phyloP scores from a whole-genome alignment of 2,329 filamentous ascomycete species.

The Ophiostoma tasmaniense region DNA sequence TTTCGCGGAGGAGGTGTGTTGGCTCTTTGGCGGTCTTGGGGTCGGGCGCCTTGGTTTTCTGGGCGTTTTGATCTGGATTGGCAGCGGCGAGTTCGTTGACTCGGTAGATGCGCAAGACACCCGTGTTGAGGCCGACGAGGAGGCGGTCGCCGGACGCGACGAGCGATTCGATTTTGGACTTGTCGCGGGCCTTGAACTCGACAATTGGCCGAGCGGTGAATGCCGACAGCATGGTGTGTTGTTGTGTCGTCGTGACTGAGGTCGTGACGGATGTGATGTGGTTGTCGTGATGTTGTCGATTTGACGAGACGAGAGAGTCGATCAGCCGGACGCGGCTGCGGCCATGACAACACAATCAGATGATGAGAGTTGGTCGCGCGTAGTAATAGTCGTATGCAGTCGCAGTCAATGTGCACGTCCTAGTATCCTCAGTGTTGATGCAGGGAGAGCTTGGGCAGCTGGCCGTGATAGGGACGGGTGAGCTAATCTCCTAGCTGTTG shows the following conservation, averaged over 20 bases:
- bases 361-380: background rate
- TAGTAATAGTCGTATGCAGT: background rate
- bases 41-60: background rate
- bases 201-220: constrained; percentile 94
- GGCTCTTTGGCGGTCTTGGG: constrained; percentile 35
- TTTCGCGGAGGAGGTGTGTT: constrained; percentile 79
- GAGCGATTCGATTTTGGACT: constrained; percentile 93
- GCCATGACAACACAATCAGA: constrained; percentile 9
- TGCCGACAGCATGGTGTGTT: constrained; percentile 77
- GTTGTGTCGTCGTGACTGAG: constrained; percentile 14
- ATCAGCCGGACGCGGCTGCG: constrained; percentile 15
- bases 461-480: background rate
- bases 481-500: background rate
- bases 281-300: background rate
- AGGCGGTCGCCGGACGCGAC: constrained; percentile 88
- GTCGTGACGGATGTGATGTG: background rate
- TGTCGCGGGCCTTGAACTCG: constrained; percentile 92
- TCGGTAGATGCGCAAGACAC: constrained; percentile 81
- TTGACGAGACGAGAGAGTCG: background rate
- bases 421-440: background rate
- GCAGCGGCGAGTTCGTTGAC: constrained; percentile 56
- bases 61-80: constrained; percentile 19
- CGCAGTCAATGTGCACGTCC: background rate
- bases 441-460: constrained; percentile 3
- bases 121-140: constrained; percentile 84